phyloP scores from a whole-genome alignment of 352 stramenopile genomes.

The Phytophthora quininea region DNA sequence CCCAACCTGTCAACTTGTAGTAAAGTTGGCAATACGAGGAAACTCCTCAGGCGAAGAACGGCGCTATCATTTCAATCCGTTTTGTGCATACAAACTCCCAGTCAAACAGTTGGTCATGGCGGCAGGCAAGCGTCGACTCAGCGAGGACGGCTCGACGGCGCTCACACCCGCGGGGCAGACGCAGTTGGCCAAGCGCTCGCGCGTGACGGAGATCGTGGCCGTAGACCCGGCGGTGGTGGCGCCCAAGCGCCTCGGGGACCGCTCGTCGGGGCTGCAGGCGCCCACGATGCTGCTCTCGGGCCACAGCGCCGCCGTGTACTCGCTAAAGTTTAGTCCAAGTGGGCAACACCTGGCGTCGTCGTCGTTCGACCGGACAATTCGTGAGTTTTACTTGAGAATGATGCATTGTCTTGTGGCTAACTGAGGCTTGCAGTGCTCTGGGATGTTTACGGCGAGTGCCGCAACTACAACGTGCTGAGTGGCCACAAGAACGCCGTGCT shows the following conservation, averaged over 20 bases:
- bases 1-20: too few species aligned
- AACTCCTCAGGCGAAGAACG: too few species aligned
- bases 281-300: constrained; percentile 85
- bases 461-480: constrained; percentile 93
- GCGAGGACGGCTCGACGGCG: constrained; percentile 27
- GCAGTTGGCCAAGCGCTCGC: constrained; percentile 71
- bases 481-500: constrained; percentile 97
- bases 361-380: constrained; percentile 77
- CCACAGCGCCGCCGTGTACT: constrained; percentile 77
- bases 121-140: constrained; percentile 34
- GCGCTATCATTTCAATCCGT: too few species aligned
- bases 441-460: constrained; percentile 90
- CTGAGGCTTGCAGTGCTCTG: constrained; percentile 72
- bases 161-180: constrained; percentile 31
- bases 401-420: neutral
- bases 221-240: constrained; percentile 68
- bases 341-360: constrained; percentile 71
- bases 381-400: constrained; percentile 26
- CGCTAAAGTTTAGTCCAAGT: constrained; percentile 81
- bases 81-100: neutral
- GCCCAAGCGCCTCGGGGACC: constrained; percentile 53
- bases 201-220: constrained; percentile 74
- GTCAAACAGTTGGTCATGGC: neutral
- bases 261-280: constrained; percentile 67
- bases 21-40: too few species aligned